Conservation (phyloP, 148 eudicot species). For the Cornus kousa region DNA sequence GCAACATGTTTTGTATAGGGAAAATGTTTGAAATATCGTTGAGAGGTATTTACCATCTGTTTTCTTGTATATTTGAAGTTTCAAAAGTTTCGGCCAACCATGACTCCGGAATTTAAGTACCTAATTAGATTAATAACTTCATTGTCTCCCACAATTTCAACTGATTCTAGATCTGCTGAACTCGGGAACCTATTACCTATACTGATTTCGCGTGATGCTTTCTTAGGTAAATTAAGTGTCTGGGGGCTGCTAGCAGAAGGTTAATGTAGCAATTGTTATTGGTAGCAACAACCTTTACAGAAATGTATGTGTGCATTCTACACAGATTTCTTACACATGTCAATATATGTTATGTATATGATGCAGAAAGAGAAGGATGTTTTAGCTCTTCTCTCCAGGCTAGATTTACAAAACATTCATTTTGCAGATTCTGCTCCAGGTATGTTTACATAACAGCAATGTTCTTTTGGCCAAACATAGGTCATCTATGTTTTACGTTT, state of each 20-base stretch:
- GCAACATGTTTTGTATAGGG: too few relatives aligned
- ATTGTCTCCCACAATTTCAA: too few relatives aligned
- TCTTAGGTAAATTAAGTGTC: neutral
- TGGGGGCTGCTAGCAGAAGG: neutral
- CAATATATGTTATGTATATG: conserved; percentile 8
- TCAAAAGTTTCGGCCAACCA: too few relatives aligned
- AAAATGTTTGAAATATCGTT: too few relatives aligned
- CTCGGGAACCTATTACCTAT: neutral
- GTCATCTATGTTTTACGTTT: neutral
- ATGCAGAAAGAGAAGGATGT: conserved; percentile 87
- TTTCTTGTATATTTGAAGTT: too few relatives aligned
- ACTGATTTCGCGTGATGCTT: neutral
- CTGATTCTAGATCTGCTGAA: too few relatives aligned
- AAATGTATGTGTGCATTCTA: neutral
- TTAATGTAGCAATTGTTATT: neutral
- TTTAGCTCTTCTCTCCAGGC: conserved; percentile 84
- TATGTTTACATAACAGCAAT: conserved; percentile 15
- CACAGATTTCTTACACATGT: neutral
- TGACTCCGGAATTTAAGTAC: too few relatives aligned
- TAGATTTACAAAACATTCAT: conserved; percentile 64
- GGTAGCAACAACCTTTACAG: neutral
- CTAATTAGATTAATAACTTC: too few relatives aligned
- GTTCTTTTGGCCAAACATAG: neutral
- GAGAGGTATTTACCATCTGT: too few relatives aligned
- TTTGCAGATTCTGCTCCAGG: conserved; percentile 79